Evolutionary conservation across 2,329 filamentous ascomycete genomes (phyloP), one percentile per base, ranked within the genome.

Genomic region (Pyrenophora tritici-repentis): DNA sequence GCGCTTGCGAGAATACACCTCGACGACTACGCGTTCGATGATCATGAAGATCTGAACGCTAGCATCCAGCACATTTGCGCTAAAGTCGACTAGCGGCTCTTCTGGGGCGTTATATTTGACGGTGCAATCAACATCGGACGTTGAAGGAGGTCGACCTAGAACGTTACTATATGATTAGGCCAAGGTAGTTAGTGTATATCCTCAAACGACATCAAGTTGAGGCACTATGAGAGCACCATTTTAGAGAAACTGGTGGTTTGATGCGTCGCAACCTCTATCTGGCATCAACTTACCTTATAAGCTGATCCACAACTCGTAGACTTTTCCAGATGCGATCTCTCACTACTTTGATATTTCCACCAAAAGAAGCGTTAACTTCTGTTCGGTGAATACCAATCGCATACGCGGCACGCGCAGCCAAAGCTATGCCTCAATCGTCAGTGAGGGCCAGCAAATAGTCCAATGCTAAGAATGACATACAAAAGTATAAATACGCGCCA

Each of bases 271-370:
- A 29, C 26, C 9, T 9, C 3, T 20, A 12, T 29, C 16, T 37
- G 18, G 3, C 13, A 6, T 18, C 2, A 7, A 16, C 42, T 18
- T 22, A 43, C 49, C 49, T 52, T 16, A 82, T 76, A 32, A 80
- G 79, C 44, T 81, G 68, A 50, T 82, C 80, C 42, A 81, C 73
- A 44, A 81, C 76, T 2, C 79, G 75, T 4, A 82, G 66, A 56
- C 78, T 81, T 60, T 79, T 81, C 79, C 79, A 82, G 16, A 81
- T 77, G 3, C 78, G 74, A 54, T 81, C 78, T 47, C 79, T 68
- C 4, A 76, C 72, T 22, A 69, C 59, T 42, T 73, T 70, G 37
- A 77, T 75, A 2, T 73, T 63, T 1, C 63, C 60, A 24, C 78
- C 78, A 54, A 80, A 81, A 1, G 79, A 73, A 22, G 77, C 77